Evolutionary conservation across 768 basidiomycete species (phyloP), one percentile per base, ranked within the genome.

Genomic region (Floccularia luteovirens): DNA sequence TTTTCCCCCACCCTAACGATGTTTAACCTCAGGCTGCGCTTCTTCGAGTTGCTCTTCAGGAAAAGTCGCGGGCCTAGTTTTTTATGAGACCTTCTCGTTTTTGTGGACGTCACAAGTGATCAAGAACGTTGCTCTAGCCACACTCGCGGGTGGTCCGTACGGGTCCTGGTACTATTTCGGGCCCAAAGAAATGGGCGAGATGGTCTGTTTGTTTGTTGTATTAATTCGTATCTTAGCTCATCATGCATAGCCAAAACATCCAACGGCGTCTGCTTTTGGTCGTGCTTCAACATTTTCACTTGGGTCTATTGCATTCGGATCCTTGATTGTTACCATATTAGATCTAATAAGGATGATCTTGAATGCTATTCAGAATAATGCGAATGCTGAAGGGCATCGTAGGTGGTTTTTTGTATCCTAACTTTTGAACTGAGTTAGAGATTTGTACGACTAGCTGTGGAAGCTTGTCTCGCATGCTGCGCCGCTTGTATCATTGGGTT

Each of bases 131-230:
- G 72, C 84, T 0, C 67, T 90, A 17, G 76, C 84, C 23, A 89
- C 86, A 2, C 73, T 90, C 22, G 84, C 86, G 5, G 88, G 88
- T 24, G 88, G 90, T 20, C 75, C 79, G 3, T 86, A 75, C 48
- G 83, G 82, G 31, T 66, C 70, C 27, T 84, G 87, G 86, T 90
- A 90, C 56, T 90, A 90, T 62, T 89, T 88, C 50, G 87, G 89
- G 4, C 84, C 86, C 8, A 69, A 72, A 14, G 71, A 74, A 2
- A 62, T 72, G 43, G 79, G 80, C 10, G 58, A 75, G 41, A 81
- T 84, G 81, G 78, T 78, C 48, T 43, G 64, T 37, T 35, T 53
- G 21, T 32, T 33, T 32, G n/a, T 17, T 33, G 5, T 3, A 6
- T 38, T 11, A 20, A 10, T 14, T 24, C 36, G 21, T 36, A 13